Percentiles rank a stretch among this genome's conserved stretches.
phyloP scores from a whole-genome alignment of 148 eudicot genomes.

The Cornus suecica region DNA sequence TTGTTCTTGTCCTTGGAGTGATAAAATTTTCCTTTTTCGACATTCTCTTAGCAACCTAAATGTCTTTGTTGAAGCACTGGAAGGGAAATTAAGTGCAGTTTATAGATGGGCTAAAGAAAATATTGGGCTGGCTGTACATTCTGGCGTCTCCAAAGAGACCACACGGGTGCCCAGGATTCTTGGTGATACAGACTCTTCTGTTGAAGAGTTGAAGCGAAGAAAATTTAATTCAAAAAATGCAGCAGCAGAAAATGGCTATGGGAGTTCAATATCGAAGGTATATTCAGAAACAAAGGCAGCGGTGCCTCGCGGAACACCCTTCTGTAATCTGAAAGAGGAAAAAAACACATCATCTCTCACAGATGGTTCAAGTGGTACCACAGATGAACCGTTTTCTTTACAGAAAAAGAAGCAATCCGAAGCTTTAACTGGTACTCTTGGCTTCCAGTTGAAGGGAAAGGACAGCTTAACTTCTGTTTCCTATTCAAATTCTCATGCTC shows the following conservation, averaged over 20 bases:
- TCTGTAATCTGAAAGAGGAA: constrained; percentile 12
- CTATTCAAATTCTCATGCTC: constrained; percentile 1
- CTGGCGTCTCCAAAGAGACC: constrained; percentile 2
- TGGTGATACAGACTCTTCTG: constrained; percentile 15
- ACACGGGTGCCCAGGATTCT: background rate
- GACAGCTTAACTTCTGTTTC: background rate
- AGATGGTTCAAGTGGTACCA: constrained; percentile 5
- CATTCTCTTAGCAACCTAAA: constrained; percentile 45
- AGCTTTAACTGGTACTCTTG: constrained; percentile 13
- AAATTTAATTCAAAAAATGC: background rate
- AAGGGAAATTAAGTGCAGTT: constrained; percentile 50
- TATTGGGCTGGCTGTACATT: constrained; percentile 26
- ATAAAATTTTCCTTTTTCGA: constrained; percentile 45
- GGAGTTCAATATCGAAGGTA: constrained; percentile 15
- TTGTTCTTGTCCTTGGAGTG: constrained; percentile 65
- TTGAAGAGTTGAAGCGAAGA: constrained; percentile 6
- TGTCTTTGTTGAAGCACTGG: constrained; percentile 53
- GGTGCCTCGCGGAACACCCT: constrained; percentile 8
- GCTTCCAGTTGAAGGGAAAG: constrained; percentile 4
- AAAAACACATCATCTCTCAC: constrained; percentile 2
- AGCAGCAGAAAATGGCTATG: background rate
- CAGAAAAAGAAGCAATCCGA: background rate
- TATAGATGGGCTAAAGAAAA: constrained; percentile 44
- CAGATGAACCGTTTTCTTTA: background rate
- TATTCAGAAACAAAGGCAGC: constrained; percentile 13